Base-by-base conservation (phyloP, 2,329 filamentous ascomycete species). In the Didymosphaeria variabile region DNA sequence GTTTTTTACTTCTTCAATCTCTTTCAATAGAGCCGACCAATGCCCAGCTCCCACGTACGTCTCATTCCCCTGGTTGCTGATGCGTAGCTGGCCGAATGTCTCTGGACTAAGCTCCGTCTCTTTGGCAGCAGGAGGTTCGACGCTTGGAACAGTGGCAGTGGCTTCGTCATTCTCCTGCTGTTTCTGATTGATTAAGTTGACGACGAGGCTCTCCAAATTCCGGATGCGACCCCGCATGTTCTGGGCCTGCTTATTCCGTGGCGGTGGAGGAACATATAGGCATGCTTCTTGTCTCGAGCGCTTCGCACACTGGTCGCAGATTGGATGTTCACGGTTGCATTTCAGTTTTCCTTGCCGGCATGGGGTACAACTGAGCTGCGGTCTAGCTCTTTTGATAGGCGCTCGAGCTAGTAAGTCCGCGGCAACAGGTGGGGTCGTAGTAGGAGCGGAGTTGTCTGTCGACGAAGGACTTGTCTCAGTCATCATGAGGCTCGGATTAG, bases 271-370 rank as follows among this genome's bases (percentile, higher is more conserved):
- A 5, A 71, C 59, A 67, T 74, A 74, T 34, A 63, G 62, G 53
- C 71, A 73, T 12, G 61, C 62, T 19, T 64, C 54, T 31, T 70
- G 61, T 23, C 67, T 61, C 21, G 69, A 65, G 31, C 71, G 60
- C 62, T 72, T 74, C 38, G 65, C 49, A 63, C 71, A 74, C 54
- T 74, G 71, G 57, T 74, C 70, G 60, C 71, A 74, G 9, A 70
- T 62, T 17, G 71, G 71, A 32, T 74, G 71, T 42, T 66, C 65
- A 40, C 71, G 66, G 44, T 72, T 72, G 54, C 71, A 74, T 50
- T 72, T 74, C 31, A 74, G 66, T 57, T 74, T 74, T 15, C 71
- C 71, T 51, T 71, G 67, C 32, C 71, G 67, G 51, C 71, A 74
- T 10, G 70, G 70, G 21, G 63, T 68, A 52, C 71, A 74, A 46